These are phyloP conservation scores for Ligustrum vulgare DNA, from an alignment of 257 asterid genomes.

Conservation along the genomic window DNA sequence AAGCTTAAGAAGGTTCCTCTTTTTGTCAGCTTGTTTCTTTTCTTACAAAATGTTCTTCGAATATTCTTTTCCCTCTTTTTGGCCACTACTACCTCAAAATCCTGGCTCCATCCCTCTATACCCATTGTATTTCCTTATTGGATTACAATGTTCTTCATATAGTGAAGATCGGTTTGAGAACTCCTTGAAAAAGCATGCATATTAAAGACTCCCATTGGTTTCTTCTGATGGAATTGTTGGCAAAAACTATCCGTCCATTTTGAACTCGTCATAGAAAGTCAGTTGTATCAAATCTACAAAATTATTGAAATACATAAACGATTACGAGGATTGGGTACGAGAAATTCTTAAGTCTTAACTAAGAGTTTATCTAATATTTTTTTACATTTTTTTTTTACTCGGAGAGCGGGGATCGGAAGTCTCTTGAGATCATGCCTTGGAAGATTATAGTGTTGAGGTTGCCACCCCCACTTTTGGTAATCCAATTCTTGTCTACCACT, in stretches of 20 bases:
- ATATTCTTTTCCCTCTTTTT: too few relatives aligned
- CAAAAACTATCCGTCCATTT: conserved; percentile 66
- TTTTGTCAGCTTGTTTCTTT: too few relatives aligned
- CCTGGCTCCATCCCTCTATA: too few relatives aligned
- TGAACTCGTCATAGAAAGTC: conserved; percentile 55
- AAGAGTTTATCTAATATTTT: too few relatives aligned
- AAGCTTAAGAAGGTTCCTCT: too few relatives aligned
- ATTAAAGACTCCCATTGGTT: conserved; percentile 96
- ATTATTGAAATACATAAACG: not conserved
- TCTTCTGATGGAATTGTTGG: conserved; percentile 86
- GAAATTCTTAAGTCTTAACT: too few relatives aligned
- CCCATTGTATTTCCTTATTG: conserved; percentile 85
- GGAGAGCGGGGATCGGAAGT: too few relatives aligned
- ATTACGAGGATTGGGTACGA: too few relatives aligned
- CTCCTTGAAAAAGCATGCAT: conserved; percentile 81
- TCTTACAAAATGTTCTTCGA: too few relatives aligned
- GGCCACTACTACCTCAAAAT: too few relatives aligned
- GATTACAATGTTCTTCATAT: conserved; percentile 66
- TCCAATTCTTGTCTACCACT: conserved; percentile 58
- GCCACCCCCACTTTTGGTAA: conserved; percentile 87
- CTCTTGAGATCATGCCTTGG: conserved; percentile 47
- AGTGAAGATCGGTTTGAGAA: conserved; percentile 51
- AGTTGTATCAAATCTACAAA: conserved; percentile 51
- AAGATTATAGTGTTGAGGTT: conserved; percentile 62
- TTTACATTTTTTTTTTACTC: too few relatives aligned